Base-by-base conservation (phyloP, 257 asterid species). In the Cynanchum wilfordii region DNA sequence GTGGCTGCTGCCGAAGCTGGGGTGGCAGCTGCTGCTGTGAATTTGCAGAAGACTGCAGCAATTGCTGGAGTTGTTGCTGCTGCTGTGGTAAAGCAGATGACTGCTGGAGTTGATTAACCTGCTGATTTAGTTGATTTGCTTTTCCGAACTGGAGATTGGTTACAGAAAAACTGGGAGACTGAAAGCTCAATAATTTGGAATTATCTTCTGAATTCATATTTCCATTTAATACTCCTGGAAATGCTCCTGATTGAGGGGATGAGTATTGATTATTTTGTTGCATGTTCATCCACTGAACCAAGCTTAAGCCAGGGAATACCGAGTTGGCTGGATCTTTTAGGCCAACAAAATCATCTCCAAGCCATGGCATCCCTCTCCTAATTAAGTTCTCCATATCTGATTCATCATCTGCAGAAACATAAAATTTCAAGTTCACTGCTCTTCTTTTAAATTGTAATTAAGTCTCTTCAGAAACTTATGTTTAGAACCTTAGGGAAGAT, bases 271-370 rank as follows among this genome's bases (percentile, higher is more conserved):
- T 84, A 68, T 81, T 86, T 76, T 94, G 97, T 40, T 94, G 98
- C 97, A 94, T 88, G 68, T 87, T 94, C 98, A 91, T 94, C 98
- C 97, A 94, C 77, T 94, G 98, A 74, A 89, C 97, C 55, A 94
- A 85, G 78, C 96, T 91, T 74, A 89, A 78, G 52, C 98, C 98
- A 2, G 97, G 98, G 64, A 91, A 89, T 56, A 91, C 81, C 3
- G 97, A 91, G 85, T 84, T 88, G 0, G 91, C 78, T 51, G 93
- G 77, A 76, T 94, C 97, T 85, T 91, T 94, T 49, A 88, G 36
- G 66, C 93, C 96, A 51, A 82, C 82, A 54, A 64, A 36, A 63
- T 91, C 96, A 4, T 89, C 94, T 42, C 87, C 92, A 38, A 89
- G 70, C 98, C 96, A 93, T 0, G 98, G 98, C 93, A 88, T 88